These are phyloP conservation scores for Suillus placidus DNA, from an alignment of 768 basidiomycete species.

Conservation along the genomic window DNA sequence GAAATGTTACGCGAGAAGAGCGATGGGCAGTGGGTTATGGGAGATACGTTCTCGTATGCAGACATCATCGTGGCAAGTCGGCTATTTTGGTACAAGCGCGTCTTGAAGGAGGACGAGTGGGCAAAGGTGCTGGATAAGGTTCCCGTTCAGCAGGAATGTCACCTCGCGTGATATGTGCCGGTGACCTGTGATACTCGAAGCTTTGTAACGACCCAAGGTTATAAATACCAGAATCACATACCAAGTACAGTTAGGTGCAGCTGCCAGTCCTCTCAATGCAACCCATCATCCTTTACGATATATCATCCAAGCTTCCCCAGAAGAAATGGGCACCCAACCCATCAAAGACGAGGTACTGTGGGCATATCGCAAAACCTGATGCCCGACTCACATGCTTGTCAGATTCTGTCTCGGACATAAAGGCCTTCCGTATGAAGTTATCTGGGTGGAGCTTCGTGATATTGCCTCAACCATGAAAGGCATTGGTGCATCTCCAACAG, in stretches of 20 bases:
- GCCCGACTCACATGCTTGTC: neutral
- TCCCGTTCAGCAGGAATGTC: constrained; percentile 2
- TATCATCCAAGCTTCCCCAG: neutral
- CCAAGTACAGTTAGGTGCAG: neutral
- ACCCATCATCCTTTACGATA: constrained; percentile 10
- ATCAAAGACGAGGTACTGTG: constrained; percentile 6
- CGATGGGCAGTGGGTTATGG: constrained; percentile 8
- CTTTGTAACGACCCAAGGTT: neutral
- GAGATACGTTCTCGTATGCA: constrained; percentile 14
- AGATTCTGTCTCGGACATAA: constrained; percentile 39
- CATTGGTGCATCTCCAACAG: constrained; percentile 1
- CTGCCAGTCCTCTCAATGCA: neutral
- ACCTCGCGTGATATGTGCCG: neutral
- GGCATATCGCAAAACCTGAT: neutral
- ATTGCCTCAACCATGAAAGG: constrained; percentile 11
- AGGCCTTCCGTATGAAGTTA: constrained; percentile 44
- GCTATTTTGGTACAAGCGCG: constrained; percentile 8
- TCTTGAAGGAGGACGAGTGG: constrained; percentile 11
- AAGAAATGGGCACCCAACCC: constrained; percentile 3
- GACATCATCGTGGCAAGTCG: constrained; percentile 10
- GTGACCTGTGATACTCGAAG: neutral
- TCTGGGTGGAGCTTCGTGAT: constrained; percentile 49
- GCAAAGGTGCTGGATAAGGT: constrained; percentile 6
- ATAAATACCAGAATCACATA: neutral
- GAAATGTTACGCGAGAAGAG: neutral